Base-by-base conservation (phyloP, 164 flowering plant species). In the Hamamelis virginiana region DNA sequence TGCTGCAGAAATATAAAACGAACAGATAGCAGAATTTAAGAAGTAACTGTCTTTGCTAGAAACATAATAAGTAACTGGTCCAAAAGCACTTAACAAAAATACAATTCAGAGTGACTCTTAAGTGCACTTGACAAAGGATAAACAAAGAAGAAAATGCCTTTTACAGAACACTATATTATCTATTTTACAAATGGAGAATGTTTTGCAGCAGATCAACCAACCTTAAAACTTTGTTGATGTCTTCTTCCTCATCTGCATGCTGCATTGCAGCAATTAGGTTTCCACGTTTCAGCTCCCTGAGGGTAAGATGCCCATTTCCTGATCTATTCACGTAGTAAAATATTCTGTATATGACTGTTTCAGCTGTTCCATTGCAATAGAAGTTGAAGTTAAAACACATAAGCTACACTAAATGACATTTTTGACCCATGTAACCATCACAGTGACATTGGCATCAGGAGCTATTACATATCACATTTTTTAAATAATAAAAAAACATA, bases 241-340 rank as follows among this genome's bases (percentile, higher is more conserved):
- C 96, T 74, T 94, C 98, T 80, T 94, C 98, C 65, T 91, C 97
- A 74, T 94, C 98, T 4, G 91, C 96, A 76, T 92, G 97, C 71
- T 81, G 98, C 97, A 95, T 91, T 68, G 98, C 97, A 85, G 87
- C 83, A 73, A 92, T 81, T 59, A 94, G 76, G 77, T 91, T 86
- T 43, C 97, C 94, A 72, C 91, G 91, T 74, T 87, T 92, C 78
- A 95, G 83, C 82, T 95, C 98, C 78, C 90, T 85, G 26, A 92
- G 86, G 15, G 97, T 87, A 69, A 95, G 86, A 65, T 69, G 94
- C 69, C 98, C 96, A 84, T 90, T 91, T 76, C 93, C 90, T 51
- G 92, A 80, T 82, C 94, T 90, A 89, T 95, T 95, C 66, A 95
- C 64, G 78, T 91, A 83, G 83, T 87, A 95, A 77, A 86, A 95